Base-by-base conservation (phyloP, 257 asterid species). In the Datura wrightii region DNA sequence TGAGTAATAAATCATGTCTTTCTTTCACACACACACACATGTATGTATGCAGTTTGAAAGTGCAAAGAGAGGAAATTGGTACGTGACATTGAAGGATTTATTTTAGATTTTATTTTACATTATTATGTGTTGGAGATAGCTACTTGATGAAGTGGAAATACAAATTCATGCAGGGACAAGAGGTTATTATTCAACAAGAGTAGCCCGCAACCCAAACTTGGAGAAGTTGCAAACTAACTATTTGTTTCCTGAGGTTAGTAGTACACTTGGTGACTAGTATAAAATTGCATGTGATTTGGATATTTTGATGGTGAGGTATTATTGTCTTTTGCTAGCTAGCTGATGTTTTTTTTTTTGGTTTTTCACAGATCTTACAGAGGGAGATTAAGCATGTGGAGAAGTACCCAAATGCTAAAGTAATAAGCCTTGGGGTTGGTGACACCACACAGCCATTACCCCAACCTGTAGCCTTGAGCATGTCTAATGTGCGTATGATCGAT, bases 361-460 rank as follows among this genome's bases (percentile, higher is more conserved):
- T 70, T 37, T 44, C 6, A 79, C 89, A 95, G 98, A 95, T 95
- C 62, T 79, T 90, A 67, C 89, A 76, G 13, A 88, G 94, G 14
- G 91, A 93, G 89, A 82, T 89, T 41, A 82, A 90, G 79, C 99
- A 95, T 85, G 72, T 85, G 72, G 87, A 85, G 80, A 90, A 89
- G 86, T 86, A 92, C 80, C 98, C 97, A 74, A 81, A 92, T 85
- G 98, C 98, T 72, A 91, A 95, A 80, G 89, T 94, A 24, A 93
- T 94, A 86, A 94, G 97, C 88, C 97, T 95, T 42, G 99, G 99
- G 41, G 91, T 95, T 85, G 99, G 99, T 60, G 95, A 95, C 86
- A 95, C 99, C 79, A 93, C 97, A 0, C 88, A 93, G 90, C 99
- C 98, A 34, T 84, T 95, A 72, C 99, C 99, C 8, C 89, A 89